A percentile compares a stretch with the other conserved stretches of the same genome.
Evolutionary conservation across 495 filamentous ascomycete species (phyloP).

Genomic region (Penicillium diatomitis): DNA sequence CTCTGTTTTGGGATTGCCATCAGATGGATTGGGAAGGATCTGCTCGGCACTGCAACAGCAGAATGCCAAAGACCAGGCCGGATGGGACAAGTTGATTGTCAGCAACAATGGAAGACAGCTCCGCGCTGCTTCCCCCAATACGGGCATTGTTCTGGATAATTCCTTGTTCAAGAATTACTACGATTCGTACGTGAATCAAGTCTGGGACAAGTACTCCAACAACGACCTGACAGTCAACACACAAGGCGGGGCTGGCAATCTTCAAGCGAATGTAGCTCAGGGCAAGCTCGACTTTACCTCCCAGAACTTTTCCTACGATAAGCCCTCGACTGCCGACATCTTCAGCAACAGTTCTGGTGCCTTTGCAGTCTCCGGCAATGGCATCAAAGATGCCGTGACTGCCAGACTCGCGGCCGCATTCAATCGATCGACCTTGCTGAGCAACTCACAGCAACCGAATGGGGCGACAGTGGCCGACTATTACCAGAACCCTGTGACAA

Average conservation of each 20-base stretch:
- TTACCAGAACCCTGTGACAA: conserved; percentile 50
- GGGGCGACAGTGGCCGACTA: conserved; percentile 37
- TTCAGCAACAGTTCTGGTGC: conserved; percentile 65
- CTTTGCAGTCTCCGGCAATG: conserved; percentile 45
- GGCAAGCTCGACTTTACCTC: conserved; percentile 40
- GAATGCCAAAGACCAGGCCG: conserved; percentile 41
- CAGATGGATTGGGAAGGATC: conserved; percentile 48
- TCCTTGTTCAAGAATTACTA: conserved; percentile 55
- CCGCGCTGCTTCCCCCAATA: conserved; percentile 58
- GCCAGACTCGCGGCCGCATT: conserved; percentile 61
- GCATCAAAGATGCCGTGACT: conserved; percentile 43
- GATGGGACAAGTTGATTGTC: conserved; percentile 58
- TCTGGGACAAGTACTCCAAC: conserved; percentile 51
- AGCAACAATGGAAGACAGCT: conserved; percentile 40
- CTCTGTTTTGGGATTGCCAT: conserved; percentile 48
- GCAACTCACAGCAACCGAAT: conserved; percentile 40
- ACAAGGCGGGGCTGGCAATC: conserved; percentile 42
- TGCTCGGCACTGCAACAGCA: conserved; percentile 46
- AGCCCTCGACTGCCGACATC: conserved; percentile 54
- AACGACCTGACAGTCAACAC: conserved; percentile 51
- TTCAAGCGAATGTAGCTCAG: conserved; percentile 44
- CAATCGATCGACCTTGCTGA: conserved; percentile 55
- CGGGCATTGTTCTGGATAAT: conserved; percentile 45
- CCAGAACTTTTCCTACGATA: conserved; percentile 39
- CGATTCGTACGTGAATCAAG: conserved; percentile 50